Base-by-base conservation (phyloP, 805 yeast species). In the Candida succiphila region DNA sequence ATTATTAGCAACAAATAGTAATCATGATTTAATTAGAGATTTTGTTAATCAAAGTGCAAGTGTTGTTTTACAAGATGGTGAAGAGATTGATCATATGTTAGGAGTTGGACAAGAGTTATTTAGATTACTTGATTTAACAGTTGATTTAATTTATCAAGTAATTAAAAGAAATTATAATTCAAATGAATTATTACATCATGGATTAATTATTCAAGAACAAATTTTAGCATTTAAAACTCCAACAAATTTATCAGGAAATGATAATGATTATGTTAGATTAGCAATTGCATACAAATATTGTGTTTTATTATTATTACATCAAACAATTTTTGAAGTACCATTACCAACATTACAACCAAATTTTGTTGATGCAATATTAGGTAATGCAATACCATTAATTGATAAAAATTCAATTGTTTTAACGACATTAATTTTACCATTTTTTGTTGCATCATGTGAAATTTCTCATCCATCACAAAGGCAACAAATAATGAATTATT, bases 41-140 rank as follows among this genome's bases (percentile, higher is more conserved):
- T n/a, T n/a, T n/a, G 7, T 23, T 17, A 30, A 14, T 19, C 17
- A 4, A 14, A 19, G 4, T 20, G 10, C 8, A 7, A 14, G 9
- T 10, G 23, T 21, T 21, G 10, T 7, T 17, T 6, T 32, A 21
- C 25, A 17, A 17, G 50, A 45, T 30, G 48, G 50, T 15, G 38
- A 38, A 17, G 27, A 29, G 13, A 33, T 45, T 10, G 50, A 44
- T 37, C 50, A 45, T 30, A 42, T 45, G 15, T 28, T 45, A 15
- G 48, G 50, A 3, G 31, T 45, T 8, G 39, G 36, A 2, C 45
- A 42, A 30, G 22, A 22, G 9, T 23, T 41, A 2, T 45, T 40
- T 24, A 27, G 31, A 14, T 20, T 39, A 14, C 26, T 37, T 22
- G 47, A 45, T 25, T 22, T 29, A 13, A 38, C 43, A 2, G 30